Percentiles rank a stretch among this genome's conserved stretches.
phyloP scores from a whole-genome alignment of 2,329 filamentous ascomycete genomes.

The Diaporthe batatas region DNA sequence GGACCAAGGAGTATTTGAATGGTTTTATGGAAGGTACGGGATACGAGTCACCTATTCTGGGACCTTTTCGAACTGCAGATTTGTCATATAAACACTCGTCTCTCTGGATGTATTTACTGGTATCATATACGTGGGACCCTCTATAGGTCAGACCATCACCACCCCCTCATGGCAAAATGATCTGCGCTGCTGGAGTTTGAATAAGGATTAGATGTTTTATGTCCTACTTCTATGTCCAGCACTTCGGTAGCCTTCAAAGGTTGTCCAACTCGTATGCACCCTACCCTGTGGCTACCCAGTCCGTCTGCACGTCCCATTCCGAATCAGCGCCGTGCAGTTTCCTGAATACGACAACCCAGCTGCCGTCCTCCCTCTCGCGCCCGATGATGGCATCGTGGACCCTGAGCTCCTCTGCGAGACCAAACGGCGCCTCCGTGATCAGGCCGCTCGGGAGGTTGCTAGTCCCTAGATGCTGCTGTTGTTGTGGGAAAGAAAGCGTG shows the following conservation, averaged over 20 bases:
- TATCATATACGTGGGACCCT: background rate
- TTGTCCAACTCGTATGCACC: no score
- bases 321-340: conserved; percentile 48
- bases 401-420: conserved; percentile 50
- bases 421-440: conserved; percentile 49
- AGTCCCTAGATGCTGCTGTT: conserved; percentile 4
- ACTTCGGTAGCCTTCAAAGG: background rate
- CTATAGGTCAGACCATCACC: background rate
- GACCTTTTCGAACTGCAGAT: background rate
- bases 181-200: background rate
- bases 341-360: conserved; percentile 50
- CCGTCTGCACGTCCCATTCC: conserved; percentile 49
- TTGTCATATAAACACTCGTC: background rate
- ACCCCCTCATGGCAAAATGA: background rate
- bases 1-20: background rate
- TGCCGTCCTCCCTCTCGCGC: conserved; percentile 49
- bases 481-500: background rate
- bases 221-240: background rate
- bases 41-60: background rate
- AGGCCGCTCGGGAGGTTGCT: conserved; percentile 30
- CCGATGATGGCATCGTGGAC: conserved; percentile 51
- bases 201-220: background rate
- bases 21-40: background rate
- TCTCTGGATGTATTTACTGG: background rate
- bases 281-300: conserved; percentile 45